Percentiles rank a stretch among this genome's conserved stretches.
These are phyloP conservation scores for Xanthoconium stramineum DNA, from an alignment of 768 basidiomycete species.

Conservation along the genomic window DNA sequence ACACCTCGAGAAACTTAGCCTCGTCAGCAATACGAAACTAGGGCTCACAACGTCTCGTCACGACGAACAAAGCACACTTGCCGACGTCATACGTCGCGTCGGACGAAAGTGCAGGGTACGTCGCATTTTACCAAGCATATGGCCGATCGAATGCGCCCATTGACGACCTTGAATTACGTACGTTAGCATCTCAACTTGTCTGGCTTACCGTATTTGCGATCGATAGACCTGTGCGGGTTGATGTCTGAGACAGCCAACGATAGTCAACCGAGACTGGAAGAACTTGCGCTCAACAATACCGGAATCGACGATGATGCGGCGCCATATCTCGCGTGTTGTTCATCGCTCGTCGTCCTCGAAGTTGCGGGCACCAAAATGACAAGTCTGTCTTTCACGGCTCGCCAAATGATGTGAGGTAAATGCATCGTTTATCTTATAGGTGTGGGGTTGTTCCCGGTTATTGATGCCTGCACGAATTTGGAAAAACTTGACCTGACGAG, in stretches of 20 bases:
- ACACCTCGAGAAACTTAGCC: constrained; percentile 49
- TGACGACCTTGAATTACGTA: not conserved
- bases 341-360: constrained; percentile 44
- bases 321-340: constrained; percentile 51
- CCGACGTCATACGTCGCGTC: constrained; percentile 46
- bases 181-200: constrained; percentile 58
- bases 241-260: constrained; percentile 19
- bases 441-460: constrained; percentile 50
- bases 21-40: constrained; percentile 64
- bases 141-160: not conserved
- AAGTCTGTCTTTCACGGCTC: constrained; percentile 35
- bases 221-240: constrained; percentile 50
- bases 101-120: constrained; percentile 59
- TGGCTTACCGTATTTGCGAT: constrained; percentile 47
- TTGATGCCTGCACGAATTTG: constrained; percentile 55
- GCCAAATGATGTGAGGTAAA: not conserved
- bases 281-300: constrained; percentile 57
- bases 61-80: constrained; percentile 35
- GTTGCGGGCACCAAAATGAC: constrained; percentile 59
- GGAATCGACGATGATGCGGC: constrained; percentile 56
- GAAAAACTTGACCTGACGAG: constrained; percentile 61
- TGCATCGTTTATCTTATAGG: constrained; percentile 32
- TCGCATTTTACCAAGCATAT: not conserved
- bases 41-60: constrained; percentile 33
- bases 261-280: constrained; percentile 39